These are phyloP conservation scores for Boletus rex-veris DNA, from an alignment of 768 basidiomycete genomes.

Conservation along the genomic window DNA sequence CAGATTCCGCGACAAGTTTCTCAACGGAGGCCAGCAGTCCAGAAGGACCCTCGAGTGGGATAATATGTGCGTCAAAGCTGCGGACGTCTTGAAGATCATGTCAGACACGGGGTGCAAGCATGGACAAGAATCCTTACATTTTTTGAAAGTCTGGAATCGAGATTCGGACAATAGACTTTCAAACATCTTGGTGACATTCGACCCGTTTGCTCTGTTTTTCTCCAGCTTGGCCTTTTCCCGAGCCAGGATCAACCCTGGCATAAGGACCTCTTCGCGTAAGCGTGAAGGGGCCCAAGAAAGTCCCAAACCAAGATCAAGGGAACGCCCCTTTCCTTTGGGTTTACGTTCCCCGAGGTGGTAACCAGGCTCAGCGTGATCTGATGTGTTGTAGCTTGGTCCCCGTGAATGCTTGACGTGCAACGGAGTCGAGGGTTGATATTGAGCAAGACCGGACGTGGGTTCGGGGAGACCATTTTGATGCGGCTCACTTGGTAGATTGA, in stretches of 20 bases:
- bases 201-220: slow-evolving; percentile 16
- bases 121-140: slow-evolving; percentile 46
- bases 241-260: slow-evolving; percentile 38
- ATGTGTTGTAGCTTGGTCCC: slow-evolving; percentile 25
- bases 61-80: slow-evolving; percentile 69
- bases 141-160: slow-evolving; percentile 48
- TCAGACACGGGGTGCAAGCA: slow-evolving; percentile 9
- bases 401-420: slow-evolving; percentile 29
- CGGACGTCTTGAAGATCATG: slow-evolving; percentile 56
- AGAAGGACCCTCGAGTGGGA: slow-evolving; percentile 69
- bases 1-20: slow-evolving; percentile 50
- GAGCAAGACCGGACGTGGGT: slow-evolving; percentile 5
- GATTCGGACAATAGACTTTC: slow-evolving; percentile 34
- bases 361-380: slow-evolving; percentile 18
- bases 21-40: slow-evolving; percentile 68
- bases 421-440: slow-evolving; percentile 14
- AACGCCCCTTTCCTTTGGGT: slow-evolving; percentile 56
- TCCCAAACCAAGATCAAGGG: slow-evolving; percentile 66
- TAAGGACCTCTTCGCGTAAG: slow-evolving; percentile 62
- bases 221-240: slow-evolving; percentile 29
- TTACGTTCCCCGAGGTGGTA: slow-evolving; percentile 15
- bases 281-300: slow-evolving; percentile 70
- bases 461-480: slow-evolving; percentile 6
- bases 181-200: slow-evolving; percentile 38
- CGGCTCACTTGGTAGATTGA: slow-evolving; percentile 15